These are phyloP conservation scores for Colletotrichum sp. DNA, from an alignment of 2,329 filamentous ascomycete genomes.

Conservation along the genomic window DNA sequence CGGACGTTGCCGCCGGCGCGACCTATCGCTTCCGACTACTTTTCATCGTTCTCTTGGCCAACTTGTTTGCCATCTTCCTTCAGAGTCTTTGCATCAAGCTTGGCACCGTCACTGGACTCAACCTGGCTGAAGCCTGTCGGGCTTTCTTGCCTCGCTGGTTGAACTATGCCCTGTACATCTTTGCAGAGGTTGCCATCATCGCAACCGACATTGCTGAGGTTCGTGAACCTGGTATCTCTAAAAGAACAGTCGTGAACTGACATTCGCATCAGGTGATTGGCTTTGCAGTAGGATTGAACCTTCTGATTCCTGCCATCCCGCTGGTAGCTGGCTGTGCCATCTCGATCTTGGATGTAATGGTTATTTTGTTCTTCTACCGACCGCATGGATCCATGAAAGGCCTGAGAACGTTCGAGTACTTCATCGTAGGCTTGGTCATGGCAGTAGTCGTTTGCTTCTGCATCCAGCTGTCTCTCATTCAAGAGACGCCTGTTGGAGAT, in stretches of 20 bases:
- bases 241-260: not conserved
- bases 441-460: slow-evolving; percentile 74
- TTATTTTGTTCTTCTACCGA: slow-evolving; percentile 71
- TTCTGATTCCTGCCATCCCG: slow-evolving; percentile 67
- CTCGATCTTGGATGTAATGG: slow-evolving; percentile 71
- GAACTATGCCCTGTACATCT: slow-evolving; percentile 63
- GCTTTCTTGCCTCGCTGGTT: slow-evolving; percentile 70
- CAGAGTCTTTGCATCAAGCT: slow-evolving; percentile 73
- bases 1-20: slow-evolving; percentile 72
- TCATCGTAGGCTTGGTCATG: slow-evolving; percentile 68
- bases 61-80: slow-evolving; percentile 73
- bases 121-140: slow-evolving; percentile 70
- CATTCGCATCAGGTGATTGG: slow-evolving; percentile 61
- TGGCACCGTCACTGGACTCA: slow-evolving; percentile 71
- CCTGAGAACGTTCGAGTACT: slow-evolving; percentile 67
- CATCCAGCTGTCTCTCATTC: slow-evolving; percentile 69
- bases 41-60: slow-evolving; percentile 72
- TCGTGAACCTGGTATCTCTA: slow-evolving; percentile 11
- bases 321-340: slow-evolving; percentile 72
- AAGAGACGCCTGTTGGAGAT: slow-evolving; percentile 57
- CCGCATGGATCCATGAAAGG: slow-evolving; percentile 64
- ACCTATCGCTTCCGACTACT: slow-evolving; percentile 69
- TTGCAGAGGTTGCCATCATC: slow-evolving; percentile 72
- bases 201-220: slow-evolving; percentile 75
- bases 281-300: slow-evolving; percentile 72